Evolutionary conservation across 2,329 filamentous ascomycete genomes (phyloP).

Genomic region (Ophiosphaerella korrae): DNA sequence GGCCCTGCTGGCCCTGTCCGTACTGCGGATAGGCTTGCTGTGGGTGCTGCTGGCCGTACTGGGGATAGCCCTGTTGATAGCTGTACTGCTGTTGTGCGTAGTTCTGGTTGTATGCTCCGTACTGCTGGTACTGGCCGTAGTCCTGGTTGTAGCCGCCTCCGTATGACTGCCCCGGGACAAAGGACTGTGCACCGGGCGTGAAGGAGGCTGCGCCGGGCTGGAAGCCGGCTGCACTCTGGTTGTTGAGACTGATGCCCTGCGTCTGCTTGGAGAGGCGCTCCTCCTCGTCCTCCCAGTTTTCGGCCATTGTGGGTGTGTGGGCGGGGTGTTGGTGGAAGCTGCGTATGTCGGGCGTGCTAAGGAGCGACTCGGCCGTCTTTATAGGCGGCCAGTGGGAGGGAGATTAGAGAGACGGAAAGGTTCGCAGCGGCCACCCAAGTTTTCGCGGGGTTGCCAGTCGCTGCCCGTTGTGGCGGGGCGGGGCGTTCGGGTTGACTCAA

Average conservation of each 20-base stretch:
- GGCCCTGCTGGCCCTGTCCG: constrained; percentile 30
- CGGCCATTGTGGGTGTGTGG: constrained; percentile 66
- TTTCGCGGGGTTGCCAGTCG: constrained; percentile 23
- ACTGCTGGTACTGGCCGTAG: constrained; percentile 50
- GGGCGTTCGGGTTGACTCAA: constrained; percentile 10
- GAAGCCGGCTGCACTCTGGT: constrained; percentile 53
- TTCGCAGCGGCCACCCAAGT: constrained; percentile 23
- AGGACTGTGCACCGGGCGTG: constrained; percentile 71
- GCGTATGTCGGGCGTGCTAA: constrained; percentile 2
- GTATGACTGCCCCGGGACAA: constrained; percentile 74
- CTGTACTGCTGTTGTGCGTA: constrained; percentile 57
- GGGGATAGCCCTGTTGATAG: constrained; percentile 38
- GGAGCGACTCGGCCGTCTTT: constrained; percentile 11
- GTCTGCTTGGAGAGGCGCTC: constrained; percentile 74
- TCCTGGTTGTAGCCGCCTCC: constrained; percentile 48
- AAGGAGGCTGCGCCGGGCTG: constrained; percentile 72
- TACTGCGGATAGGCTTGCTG: constrained; percentile 24
- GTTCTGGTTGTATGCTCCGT: constrained; percentile 50
- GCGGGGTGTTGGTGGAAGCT: constrained; percentile 1
- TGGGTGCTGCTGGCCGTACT: constrained; percentile 57
- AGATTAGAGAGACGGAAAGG: constrained; percentile 24
- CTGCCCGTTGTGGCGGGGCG: constrained; percentile 17
- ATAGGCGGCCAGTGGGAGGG: constrained; percentile 7
- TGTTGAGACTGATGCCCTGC: constrained; percentile 42
- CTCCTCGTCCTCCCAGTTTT: constrained; percentile 94